Evolutionary conservation across 2,329 filamentous ascomycete species (phyloP), one percentile per base, ranked within the genome.

Genomic region (Bimuria novae-zelandiae): DNA sequence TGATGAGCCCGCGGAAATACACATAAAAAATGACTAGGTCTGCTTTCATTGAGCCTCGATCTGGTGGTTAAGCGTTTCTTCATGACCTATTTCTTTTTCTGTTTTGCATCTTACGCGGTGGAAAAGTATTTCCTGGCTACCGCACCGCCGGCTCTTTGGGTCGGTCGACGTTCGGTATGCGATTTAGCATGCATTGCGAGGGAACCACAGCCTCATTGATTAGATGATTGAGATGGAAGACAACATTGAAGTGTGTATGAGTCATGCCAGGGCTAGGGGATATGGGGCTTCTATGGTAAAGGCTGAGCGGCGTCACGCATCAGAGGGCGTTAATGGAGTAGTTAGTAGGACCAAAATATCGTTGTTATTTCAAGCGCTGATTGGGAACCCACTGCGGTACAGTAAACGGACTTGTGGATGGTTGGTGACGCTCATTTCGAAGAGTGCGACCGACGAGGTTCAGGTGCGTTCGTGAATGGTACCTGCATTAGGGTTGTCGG

Each of bases 1-100:
- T 25, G 62, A 60, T 0, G 57, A 66, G 22, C 62, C 68, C 14
- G 57, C 60, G 22, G 66, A 69, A 33, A 64, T 65, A 36, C 43
- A 50, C 4, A 60, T 61, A 7, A 33, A 49, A 40, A 35, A 29
- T 19, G 55, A 56, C 12, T 59, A 54, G 36, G 44, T n/a, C 23
- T 29, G 22, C 4, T 19, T 47, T 22, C 2, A 2, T 11, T n/a
- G n/a, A n/a, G n/a, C n/a, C n/a, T n/a, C n/a, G n/a, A n/a, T n/a
- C n/a, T n/a, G n/a, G n/a, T n/a, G n/a, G n/a, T n/a, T n/a, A n/a
- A n/a, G n/a, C n/a, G n/a, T n/a, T n/a, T 17, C 10, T 36, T 16
- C 14, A 16, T 3, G 16, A 12, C 2, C 12, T 36, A 22, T 12
- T 7, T 16, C n/a, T 3, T 8, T 19, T 30, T 10, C n/a, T 17